Percentiles rank a stretch among this genome's conserved stretches.
phyloP scores from a whole-genome alignment of 331 rosid species.

The Malus hybrid region DNA sequence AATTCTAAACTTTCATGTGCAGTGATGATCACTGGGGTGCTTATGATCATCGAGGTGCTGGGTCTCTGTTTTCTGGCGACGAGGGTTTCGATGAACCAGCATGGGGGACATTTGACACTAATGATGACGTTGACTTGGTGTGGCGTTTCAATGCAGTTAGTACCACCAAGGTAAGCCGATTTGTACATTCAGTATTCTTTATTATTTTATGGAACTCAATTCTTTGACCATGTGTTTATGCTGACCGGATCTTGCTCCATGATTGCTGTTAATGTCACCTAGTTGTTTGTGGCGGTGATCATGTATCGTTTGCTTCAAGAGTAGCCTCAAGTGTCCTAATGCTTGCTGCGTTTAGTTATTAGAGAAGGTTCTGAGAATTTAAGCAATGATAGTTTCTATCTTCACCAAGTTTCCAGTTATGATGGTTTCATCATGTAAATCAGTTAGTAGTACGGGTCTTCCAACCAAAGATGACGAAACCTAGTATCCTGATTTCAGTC shows the following conservation, averaged over 20 bases:
- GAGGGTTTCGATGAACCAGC: conserved; percentile 51
- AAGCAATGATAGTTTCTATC: not conserved
- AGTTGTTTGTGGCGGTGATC: too few species aligned
- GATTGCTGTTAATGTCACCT: not conserved
- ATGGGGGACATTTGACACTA: conserved; percentile 84
- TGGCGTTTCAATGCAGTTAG: conserved; percentile 73
- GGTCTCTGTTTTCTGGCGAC: conserved; percentile 68
- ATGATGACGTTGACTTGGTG: conserved; percentile 76
- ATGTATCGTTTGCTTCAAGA: too few species aligned
- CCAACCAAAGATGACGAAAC: too few species aligned
- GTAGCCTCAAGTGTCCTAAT: too few species aligned
- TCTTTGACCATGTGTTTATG: too few species aligned
- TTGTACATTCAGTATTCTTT: not conserved
- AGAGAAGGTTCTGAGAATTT: too few species aligned
- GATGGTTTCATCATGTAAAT: too few species aligned
- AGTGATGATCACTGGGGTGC: conserved; percentile 44
- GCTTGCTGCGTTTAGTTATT: too few species aligned
- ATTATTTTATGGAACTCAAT: not conserved
- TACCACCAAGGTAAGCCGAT: conserved; percentile 49
- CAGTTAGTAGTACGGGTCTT: too few species aligned
- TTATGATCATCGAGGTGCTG: conserved; percentile 15
- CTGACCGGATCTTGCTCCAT: too few species aligned
- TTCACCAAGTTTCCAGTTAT: too few species aligned
- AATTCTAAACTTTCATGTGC: conserved; percentile 16
- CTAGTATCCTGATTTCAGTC: too few species aligned